Evolutionary conservation across 108 stramenopile genomes (phyloP), one percentile per base, ranked within the genome.

Genomic region (Fragilaria radians): DNA sequence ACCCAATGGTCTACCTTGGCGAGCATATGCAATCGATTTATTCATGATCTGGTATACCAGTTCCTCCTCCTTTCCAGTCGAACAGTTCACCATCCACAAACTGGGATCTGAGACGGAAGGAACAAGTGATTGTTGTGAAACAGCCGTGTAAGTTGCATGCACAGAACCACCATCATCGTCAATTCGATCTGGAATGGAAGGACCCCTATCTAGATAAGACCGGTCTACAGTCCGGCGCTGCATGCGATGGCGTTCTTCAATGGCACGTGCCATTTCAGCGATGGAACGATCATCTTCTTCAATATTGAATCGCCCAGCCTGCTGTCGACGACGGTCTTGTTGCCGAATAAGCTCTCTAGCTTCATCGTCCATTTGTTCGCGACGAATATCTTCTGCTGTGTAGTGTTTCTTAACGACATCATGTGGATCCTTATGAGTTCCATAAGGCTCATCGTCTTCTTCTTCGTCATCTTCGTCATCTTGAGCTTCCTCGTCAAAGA

Each of bases 101-200:
- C 72, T 94, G 23, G 95, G 96, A 78, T 99, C 98, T 18, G 82
- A 81, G 11, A 93, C 91, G 26, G 87, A 88, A 0, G 98, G 98
- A 14, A 97, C 74, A 52, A 95, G 60, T 4, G 88, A 82, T 52
- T 96, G 94, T 63, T 96, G 93, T 3, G 86, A 74, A n/a, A 96
- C 91, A 23, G 81, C 89, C 1, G 81, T 70, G 22, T 72, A 77
- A 18, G 70, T 65, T 54, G 71, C 79, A 24, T 73, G 66, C 3
- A 61, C 67, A 3, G 81, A 70, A 11, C 61, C 69, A 5, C 73
- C 78, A 25, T 75, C 74, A 5, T 74, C 78, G 22, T 58, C 64
- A 14, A 52, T 55, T 2, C 67, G 73, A 59, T 84, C 71, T 32
- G 77, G 54, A 9, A 73, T 56, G 27, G 61, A 70, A 5, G 83